These are phyloP conservation scores for Metschnikowia matae DNA, from an alignment of 805 yeast genomes.

Conservation along the genomic window DNA sequence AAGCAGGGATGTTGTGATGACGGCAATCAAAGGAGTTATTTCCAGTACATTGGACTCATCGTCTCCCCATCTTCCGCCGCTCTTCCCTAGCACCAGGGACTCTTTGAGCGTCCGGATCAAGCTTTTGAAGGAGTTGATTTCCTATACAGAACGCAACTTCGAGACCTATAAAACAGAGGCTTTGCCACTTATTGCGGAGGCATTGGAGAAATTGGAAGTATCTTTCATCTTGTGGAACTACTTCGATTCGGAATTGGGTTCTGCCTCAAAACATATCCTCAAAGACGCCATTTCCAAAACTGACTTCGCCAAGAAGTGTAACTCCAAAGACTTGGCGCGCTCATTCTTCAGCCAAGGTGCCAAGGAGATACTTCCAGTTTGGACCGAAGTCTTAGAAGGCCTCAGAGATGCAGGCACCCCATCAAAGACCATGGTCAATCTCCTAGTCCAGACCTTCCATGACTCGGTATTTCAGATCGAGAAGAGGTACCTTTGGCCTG, in stretches of 20 bases:
- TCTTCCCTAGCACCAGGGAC: constrained; percentile 46
- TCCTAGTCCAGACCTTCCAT: constrained; percentile 27
- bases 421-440: constrained; percentile 14
- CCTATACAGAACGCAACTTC: constrained; percentile 46
- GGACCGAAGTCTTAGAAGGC: constrained; percentile 25
- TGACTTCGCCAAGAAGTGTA: constrained; percentile 4
- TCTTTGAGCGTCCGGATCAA: constrained; percentile 49
- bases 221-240: constrained; percentile 41
- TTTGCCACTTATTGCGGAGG: constrained; percentile 32
- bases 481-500: constrained; percentile 28
- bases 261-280: constrained; percentile 12
- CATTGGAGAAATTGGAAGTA: constrained; percentile 39
- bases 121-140: constrained; percentile 42
- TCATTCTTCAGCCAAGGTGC: constrained; percentile 25
- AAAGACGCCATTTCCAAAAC: constrained; percentile 8
- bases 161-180: constrained; percentile 30
- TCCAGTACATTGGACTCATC: constrained; percentile 54
- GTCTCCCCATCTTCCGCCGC: constrained; percentile 54
- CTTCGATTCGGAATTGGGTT: constrained; percentile 11
- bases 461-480: constrained; percentile 39
- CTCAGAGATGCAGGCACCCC: constrained; percentile 18
- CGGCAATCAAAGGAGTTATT: constrained; percentile 47
- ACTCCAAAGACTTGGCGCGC: constrained; percentile 21
- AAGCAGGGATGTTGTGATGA: constrained; percentile 12
- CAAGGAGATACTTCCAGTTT: constrained; percentile 23